Conservation (phyloP, 345 rosid species). For the Adansonia digitata region DNA sequence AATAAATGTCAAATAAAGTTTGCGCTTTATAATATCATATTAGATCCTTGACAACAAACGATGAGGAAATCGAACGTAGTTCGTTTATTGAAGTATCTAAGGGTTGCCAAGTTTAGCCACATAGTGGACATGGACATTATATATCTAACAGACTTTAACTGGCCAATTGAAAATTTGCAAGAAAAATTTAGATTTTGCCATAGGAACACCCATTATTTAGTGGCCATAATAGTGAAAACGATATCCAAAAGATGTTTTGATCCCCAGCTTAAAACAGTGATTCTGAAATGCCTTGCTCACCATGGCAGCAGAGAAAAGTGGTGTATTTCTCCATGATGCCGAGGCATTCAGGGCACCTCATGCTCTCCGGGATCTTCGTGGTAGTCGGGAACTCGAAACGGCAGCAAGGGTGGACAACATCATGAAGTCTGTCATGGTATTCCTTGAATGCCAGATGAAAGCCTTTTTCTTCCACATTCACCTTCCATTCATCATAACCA, state of each 20-base stretch:
- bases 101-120: no score
- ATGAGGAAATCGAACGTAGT: neutral
- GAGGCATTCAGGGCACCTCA: conserved; percentile 75
- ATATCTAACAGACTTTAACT: neutral
- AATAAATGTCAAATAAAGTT: no score
- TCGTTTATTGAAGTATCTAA: neutral
- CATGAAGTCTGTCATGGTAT: conserved; percentile 43
- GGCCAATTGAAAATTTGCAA: neutral
- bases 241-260: neutral
- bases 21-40: neutral
- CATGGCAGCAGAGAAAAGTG: conserved; percentile 78
- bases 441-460: no score
- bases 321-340: conserved; percentile 63
- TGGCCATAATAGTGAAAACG: neutral
- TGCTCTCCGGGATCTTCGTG: conserved; percentile 56
- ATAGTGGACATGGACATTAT: neutral
- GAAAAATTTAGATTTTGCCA: neutral
- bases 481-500: no score
- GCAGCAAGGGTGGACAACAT: conserved; percentile 49
- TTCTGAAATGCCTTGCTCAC: conserved; percentile 20
- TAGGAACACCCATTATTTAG: neutral
- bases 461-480: no score
- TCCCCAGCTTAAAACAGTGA: neutral
- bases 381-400: no score
- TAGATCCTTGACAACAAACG: neutral